Evolutionary conservation across 2,329 filamentous ascomycete genomes (phyloP), one percentile per base, ranked within the genome.

Genomic region (Aspergillus glaucus): DNA sequence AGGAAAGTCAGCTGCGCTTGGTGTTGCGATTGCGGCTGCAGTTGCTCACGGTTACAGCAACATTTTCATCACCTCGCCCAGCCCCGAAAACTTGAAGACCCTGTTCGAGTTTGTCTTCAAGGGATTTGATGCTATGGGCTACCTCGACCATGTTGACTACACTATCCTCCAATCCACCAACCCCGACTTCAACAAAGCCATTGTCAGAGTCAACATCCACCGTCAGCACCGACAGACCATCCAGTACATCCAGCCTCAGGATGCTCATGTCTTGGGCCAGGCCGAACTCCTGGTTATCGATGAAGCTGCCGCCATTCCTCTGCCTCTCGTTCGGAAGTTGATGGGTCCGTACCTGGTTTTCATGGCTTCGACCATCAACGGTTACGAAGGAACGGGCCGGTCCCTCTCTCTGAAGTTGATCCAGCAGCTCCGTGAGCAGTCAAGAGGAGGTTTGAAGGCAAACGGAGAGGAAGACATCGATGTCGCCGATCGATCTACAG

Each of bases 291-390:
- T 98, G 9, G 92, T 98, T 7, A 97, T 98, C 55, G 93, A 98
- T 69, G 93, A 98, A 71, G 93, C 93, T 14, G 93, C 93, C 10
- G 94, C 94, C 1, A 98, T 98, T 54, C 93, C 94, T 10, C 72
- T 98, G 9, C 93, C 93, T 0, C 75, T 97, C 2, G 93, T 98
- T 6, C 81, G 86, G 59, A 96, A 96, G 71, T 78, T 98, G 37
- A 91, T 98, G 82, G 93, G 93, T 0, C 92, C 92, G 12, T 98
- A 98, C 69, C 77, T 98, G 34, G 90, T 97, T 7, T 98, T 98
- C 71, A 97, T 98, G 93, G 90, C 94, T 1, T 98, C 93, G 0
- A 98, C 93, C 1, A 96, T 98, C 73, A 97, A 97, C 65, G 93
- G 93, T 50, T 98, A 98, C 66, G 93, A 98, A 74, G 93, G 93